A percentile compares a stretch with the other conserved stretches of the same genome.
Conservation (phyloP, 768 basidiomycete genomes). For the Daedaleopsis nitida region DNA sequence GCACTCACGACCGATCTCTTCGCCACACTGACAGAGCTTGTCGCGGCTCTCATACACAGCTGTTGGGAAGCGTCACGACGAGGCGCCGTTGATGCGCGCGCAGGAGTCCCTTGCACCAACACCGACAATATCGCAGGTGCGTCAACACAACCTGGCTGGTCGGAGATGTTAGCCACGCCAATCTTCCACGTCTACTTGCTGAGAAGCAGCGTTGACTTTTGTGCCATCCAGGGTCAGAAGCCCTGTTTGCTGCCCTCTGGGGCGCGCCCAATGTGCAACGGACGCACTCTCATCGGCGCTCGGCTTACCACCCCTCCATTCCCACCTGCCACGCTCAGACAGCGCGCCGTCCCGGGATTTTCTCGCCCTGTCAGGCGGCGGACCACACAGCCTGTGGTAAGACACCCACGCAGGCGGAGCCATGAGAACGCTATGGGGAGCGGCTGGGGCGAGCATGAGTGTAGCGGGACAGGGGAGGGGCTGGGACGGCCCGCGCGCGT, state of each 20-base stretch:
- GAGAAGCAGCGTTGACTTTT: neutral
- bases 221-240: neutral
- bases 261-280: neutral
- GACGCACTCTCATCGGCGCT: constrained; percentile 10
- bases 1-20: neutral
- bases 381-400: neutral
- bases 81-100: too few relatives aligned
- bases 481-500: neutral
- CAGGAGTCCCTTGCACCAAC: too few relatives aligned
- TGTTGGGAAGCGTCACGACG: neutral
- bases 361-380: constrained; percentile 13
- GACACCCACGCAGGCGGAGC: neutral
- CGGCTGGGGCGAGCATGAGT: neutral
- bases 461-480: neutral
- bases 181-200: too few relatives aligned
- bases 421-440: neutral
- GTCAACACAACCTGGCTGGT: too few relatives aligned
- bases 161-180: too few relatives aligned
- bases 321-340: constrained; percentile 1
- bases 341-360: neutral
- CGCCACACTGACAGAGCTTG: neutral
- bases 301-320: neutral
- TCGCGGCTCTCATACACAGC: neutral
- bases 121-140: too few relatives aligned
- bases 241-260: neutral